phyloP scores from a whole-genome alignment of 169 alveolate species.

The Neospora caninum region DNA sequence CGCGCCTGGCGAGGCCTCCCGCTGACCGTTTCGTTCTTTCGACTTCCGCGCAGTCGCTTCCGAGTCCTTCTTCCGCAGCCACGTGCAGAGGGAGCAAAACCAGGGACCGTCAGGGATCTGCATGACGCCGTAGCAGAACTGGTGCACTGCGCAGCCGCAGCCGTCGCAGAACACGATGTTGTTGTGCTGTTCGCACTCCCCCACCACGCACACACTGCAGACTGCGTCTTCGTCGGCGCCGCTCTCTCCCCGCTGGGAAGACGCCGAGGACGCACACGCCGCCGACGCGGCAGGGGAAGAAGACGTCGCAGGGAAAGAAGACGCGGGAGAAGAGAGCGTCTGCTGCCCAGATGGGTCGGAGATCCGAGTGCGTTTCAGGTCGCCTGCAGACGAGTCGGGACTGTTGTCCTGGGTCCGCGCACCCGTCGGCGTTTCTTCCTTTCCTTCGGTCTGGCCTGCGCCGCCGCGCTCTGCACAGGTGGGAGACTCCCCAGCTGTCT shows the following conservation, averaged over 20 bases:
- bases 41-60: conserved; percentile 5
- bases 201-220: conserved; percentile 78
- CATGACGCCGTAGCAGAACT: conserved; percentile 77
- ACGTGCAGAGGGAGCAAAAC: conserved; percentile 76
- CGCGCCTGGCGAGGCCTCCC: neutral
- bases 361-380: no score
- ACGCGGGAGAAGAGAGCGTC: no score
- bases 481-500: no score
- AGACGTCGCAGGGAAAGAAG: no score
- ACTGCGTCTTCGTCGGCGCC: conserved; percentile 32
- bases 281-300: no score
- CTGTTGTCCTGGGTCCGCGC: no score
- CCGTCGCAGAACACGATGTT: conserved; percentile 75
- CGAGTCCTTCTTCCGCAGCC: conserved; percentile 8
- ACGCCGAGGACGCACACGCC: no score
- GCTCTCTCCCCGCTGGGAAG: neutral
- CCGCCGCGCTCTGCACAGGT: no score
- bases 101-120: conserved; percentile 78
- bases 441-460: no score
- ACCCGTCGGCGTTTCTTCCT: no score
- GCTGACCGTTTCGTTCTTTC: neutral
- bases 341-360: no score
- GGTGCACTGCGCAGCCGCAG: conserved; percentile 79
- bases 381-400: no score
- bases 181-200: conserved; percentile 78